These are phyloP conservation scores for Porcisia hertigi DNA, from an alignment of 208 protist genomes.

Conservation along the genomic window DNA sequence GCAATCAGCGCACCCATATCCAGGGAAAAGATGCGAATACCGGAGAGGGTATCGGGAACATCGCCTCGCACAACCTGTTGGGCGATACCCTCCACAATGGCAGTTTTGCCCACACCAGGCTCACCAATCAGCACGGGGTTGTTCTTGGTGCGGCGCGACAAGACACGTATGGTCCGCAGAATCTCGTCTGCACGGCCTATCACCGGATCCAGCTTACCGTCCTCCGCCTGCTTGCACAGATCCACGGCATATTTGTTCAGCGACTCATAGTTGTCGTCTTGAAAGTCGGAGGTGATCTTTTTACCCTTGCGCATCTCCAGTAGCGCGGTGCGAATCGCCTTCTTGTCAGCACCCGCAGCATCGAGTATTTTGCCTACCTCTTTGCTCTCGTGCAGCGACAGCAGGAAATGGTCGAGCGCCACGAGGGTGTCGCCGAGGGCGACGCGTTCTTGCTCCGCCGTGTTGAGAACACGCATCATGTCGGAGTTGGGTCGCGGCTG, in stretches of 20 bases:
- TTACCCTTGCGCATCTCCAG: conserved; percentile 87
- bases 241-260: conserved; percentile 98
- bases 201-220: conserved; percentile 98
- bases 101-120: conserved; percentile 94
- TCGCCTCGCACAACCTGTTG: conserved; percentile 93
- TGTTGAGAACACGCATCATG: conserved; percentile 80
- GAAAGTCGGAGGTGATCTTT: conserved; percentile 79
- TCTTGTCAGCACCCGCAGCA: conserved; percentile 60
- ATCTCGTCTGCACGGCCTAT: conserved; percentile 99
- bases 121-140: conserved; percentile 99
- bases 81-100: conserved; percentile 93
- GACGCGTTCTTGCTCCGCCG: conserved; percentile 76
- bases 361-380: conserved; percentile 67
- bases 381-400: conserved; percentile 65
- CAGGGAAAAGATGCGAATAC: conserved; percentile 90
- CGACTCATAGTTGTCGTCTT: conserved; percentile 88
- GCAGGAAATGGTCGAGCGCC: conserved; percentile 81
- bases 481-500: conserved; percentile 69
- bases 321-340: conserved; percentile 54
- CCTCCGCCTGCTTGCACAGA: conserved; percentile 91
- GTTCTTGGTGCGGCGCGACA: conserved; percentile 99
- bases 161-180: conserved; percentile 96
- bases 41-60: conserved; percentile 88
- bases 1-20: conserved; percentile 99
- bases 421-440: conserved; percentile 73